Conservation (phyloP, 2,329 filamentous ascomycete species). For the Xylariaceae sp. region DNA sequence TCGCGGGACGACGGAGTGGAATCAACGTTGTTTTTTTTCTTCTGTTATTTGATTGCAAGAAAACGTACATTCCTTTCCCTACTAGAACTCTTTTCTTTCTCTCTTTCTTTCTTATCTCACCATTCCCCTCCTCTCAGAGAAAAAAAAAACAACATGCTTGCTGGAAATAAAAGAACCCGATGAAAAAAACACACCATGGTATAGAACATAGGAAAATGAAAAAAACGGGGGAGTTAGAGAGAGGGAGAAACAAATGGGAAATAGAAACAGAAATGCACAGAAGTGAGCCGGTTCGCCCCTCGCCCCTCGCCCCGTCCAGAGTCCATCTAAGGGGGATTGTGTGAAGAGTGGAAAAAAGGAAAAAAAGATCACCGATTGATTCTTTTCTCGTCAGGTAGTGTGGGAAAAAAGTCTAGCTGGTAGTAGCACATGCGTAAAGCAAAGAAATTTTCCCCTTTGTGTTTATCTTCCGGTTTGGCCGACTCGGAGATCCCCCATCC, state of each 20-base stretch:
- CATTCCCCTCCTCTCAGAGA: too few relatives aligned
- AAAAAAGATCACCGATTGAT: too few relatives aligned
- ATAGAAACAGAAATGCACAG: neutral
- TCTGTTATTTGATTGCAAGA: too few relatives aligned
- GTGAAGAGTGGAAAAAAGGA: neutral
- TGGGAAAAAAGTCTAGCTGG: constrained; percentile 12
- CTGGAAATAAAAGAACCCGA: neutral
- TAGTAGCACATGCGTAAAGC: constrained; percentile 2
- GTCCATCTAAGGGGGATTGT: neutral
- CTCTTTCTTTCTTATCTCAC: neutral
- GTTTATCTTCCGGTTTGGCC: constrained; percentile 1
- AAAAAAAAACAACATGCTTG: neutral
- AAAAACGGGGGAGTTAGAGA: neutral
- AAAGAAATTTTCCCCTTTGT: constrained; percentile 5
- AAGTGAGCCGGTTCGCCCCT: neutral
- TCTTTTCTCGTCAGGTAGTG: constrained; percentile 2
- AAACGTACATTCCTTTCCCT: too few relatives aligned
- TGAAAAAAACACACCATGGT: neutral
- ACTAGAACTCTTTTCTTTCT: too few relatives aligned
- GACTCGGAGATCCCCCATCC: constrained; percentile 6
- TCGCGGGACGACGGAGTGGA: too few relatives aligned
- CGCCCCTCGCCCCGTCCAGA: neutral
- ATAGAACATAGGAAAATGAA: constrained; percentile 16
- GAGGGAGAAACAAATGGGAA: neutral
- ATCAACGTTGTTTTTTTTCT: too few relatives aligned